Evolutionary conservation across 805 yeast species (phyloP).

Genomic region (Metschnikowia anglica): DNA sequence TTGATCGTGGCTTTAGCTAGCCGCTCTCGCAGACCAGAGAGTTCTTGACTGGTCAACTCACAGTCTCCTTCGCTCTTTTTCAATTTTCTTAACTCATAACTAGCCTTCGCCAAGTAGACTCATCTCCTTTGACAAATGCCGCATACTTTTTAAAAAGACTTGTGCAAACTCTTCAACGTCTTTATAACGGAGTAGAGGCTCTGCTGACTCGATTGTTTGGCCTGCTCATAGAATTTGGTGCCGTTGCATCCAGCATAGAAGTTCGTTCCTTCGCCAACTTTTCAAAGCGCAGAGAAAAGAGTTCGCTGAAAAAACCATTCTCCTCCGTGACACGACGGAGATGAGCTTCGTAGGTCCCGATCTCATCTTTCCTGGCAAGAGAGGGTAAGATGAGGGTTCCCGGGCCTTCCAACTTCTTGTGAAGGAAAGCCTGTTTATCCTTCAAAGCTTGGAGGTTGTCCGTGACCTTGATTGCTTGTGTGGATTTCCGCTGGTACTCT

Average conservation of each 20-base stretch:
- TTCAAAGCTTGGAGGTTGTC: constrained; percentile 22
- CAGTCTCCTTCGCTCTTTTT: background rate
- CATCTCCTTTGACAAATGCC: background rate
- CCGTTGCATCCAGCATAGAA: constrained; percentile 28
- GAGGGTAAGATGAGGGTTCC: constrained; percentile 38
- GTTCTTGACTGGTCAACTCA: background rate
- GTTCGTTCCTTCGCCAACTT: constrained; percentile 37
- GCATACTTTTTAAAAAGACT: background rate
- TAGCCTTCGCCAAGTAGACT: background rate
- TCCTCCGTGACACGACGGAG: constrained; percentile 28
- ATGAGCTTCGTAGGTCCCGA: constrained; percentile 27
- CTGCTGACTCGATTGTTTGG: constrained; percentile 39
- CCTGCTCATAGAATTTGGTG: constrained; percentile 27
- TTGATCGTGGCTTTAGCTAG: too few species aligned
- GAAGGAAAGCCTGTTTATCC: constrained; percentile 21
- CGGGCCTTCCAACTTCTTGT: constrained; percentile 30
- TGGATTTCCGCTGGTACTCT: constrained; percentile 36
- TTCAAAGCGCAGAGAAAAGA: constrained; percentile 34
- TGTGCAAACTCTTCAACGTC: background rate
- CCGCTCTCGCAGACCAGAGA: background rate
- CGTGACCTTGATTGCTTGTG: constrained; percentile 34
- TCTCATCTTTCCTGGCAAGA: constrained; percentile 35
- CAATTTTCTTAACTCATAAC: background rate
- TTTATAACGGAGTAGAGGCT: constrained; percentile 37
- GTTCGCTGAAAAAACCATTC: constrained; percentile 30